Evolutionary conservation across 345 rosid species (phyloP), one percentile per base, ranked within the genome.

Genomic region (Theobroma cacao): DNA sequence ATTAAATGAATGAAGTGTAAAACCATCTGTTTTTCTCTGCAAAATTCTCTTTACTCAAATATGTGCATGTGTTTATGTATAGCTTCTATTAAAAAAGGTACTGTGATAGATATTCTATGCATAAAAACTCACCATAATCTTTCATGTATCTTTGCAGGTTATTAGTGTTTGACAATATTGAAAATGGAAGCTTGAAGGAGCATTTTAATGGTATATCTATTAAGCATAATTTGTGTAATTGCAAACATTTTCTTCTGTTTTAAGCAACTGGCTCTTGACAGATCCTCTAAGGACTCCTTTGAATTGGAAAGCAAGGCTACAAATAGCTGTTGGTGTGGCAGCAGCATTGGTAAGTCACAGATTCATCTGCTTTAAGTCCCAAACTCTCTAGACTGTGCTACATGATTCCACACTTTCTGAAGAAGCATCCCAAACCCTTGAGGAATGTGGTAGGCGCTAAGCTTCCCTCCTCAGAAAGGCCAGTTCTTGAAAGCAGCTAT

Each of bases 261-360:
- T 34, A 40, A 77, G 7, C 26, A 13, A 18, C 75, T 80, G 30
- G 69, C 74, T 78, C 78, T 78, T 86, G 52, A 62, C 90, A 96
- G 99, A 96, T 91, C 99, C 98, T 75, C 90, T 94, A 3, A 93
- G 79, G 85, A 96, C 97, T 78, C 98, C 98, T 59, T 83, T 96
- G 87, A 87, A 92, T 80, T 96, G 99, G 99, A 89, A 84, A 80
- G 85, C 92, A 34, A 93, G 99, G 77, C 82, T 90, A 75, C 88
- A 86, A 43, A 90, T 94, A 85, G 97, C 97, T 30, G 82, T 82
- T 40, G 97, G 98, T 24, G 97, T 96, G n/a, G 91, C 94, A 62
- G 98, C 99, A 72, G 98, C 99, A 82, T 58, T 96, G 88, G 99
- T 94, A 86, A 81, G 93, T 84, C 74, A 13, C 58, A 65, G 20